Evolutionary conservation across 2,329 filamentous ascomycete genomes (phyloP), one percentile per base, ranked within the genome.

Genomic region (Neonectria punicea): DNA sequence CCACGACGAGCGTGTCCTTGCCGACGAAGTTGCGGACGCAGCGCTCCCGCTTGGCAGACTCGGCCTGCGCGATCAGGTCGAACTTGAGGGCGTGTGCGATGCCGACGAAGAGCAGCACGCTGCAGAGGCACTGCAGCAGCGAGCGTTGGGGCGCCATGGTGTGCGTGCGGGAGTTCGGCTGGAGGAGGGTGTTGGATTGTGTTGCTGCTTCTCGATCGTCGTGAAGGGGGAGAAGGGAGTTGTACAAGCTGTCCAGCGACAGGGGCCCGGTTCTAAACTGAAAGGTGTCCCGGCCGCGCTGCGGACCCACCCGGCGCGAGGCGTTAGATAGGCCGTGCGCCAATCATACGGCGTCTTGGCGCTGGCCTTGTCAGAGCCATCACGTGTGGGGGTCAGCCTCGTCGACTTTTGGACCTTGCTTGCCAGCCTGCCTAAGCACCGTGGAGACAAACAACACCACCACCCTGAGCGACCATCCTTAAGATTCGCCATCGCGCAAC

Each of bases 1-100:
- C 95, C 36, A 98, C 95, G 46, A 99, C 96, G 70, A 99, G 85
- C 70, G 96, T 97, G 78, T 98, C 94, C 81, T 90, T 92, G 67
- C 89, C 87, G 71, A 98, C 94, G 80, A 98, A 99, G 84, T 99
- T 99, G 79, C 95, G 90, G 80, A 99, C 92, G 84, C 96, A 99
- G 83, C 95, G 89, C 83, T 95, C 92, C 77, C 90, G 88, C 74
- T 91, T 89, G 79, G 87, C 84, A 71, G 62, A 76, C 75, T 80
- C 77, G 67, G 83, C 81, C 70, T 90, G 87, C 49, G 94, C 93
- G 74, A 88, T 82, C 67, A 99, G 89, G 76, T 99, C 96, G 86
- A 99, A 98, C 85, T 97, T 98, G 75, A 99, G 89, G 65, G 94
- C 94, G 71, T 85, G 80, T 69, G 84, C 82, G 70, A 82, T 82